Conservation (phyloP, 2,329 filamentous ascomycete species). For the Acephala macrosclerotiorum region DNA sequence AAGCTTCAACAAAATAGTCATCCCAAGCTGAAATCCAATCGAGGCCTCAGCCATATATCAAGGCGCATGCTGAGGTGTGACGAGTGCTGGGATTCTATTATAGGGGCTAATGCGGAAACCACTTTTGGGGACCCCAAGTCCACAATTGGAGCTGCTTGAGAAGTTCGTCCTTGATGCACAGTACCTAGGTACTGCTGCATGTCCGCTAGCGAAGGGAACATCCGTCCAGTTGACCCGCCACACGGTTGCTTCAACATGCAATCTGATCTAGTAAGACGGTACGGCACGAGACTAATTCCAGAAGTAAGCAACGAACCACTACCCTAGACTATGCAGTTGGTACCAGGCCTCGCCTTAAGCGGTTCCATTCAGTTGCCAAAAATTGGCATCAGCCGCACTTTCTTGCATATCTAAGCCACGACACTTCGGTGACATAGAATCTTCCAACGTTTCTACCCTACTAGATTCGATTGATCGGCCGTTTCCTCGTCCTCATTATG, state of each 20-base stretch:
- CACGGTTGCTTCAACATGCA: background rate
- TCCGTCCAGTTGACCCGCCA: background rate
- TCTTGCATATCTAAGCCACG: slow-evolving; percentile 5
- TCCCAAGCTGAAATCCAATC: slow-evolving; percentile 7
- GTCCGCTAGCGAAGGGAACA: background rate
- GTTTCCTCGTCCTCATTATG: background rate
- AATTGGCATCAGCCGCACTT: background rate
- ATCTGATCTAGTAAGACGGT: background rate
- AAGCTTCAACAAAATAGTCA: background rate
- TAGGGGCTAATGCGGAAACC: background rate
- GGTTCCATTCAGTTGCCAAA: background rate
- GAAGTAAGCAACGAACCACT: background rate
- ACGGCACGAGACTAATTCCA: background rate
- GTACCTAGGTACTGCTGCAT: background rate
- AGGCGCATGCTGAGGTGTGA: slow-evolving; percentile 3
- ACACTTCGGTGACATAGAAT: background rate
- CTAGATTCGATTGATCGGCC: background rate
- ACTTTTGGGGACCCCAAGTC: background rate
- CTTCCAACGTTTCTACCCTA: slow-evolving; percentile 2
- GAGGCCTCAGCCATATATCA: slow-evolving; percentile 9
- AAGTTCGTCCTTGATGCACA: background rate
- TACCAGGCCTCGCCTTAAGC: background rate
- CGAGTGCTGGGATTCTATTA: background rate
- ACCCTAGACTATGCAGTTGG: background rate
- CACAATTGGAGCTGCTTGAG: background rate